phyloP scores from a whole-genome alignment of 208 protist genomes.

The Paratrypanosoma confusum region DNA sequence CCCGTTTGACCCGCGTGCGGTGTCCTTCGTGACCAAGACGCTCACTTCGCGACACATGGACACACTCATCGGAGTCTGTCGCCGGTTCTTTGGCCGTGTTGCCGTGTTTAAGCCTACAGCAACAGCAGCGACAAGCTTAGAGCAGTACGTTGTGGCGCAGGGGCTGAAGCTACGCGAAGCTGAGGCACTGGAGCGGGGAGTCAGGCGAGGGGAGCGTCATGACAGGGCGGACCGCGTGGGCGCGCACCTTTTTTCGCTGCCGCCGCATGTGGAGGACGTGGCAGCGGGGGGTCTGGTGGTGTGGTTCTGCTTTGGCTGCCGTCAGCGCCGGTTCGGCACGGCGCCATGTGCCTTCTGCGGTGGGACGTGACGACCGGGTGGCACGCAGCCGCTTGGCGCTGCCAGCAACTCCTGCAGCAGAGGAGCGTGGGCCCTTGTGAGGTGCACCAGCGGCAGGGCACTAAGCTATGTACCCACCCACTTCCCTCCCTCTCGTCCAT shows the following conservation, averaged over 20 bases:
- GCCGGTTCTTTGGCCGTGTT: constrained; percentile 30
- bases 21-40: constrained; percentile 58
- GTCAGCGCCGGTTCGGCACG: constrained; percentile 19
- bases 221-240: neutral
- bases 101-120: constrained; percentile 21
- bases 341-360: constrained; percentile 27
- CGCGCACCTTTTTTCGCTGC: constrained; percentile 29
- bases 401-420: too few relatives aligned
- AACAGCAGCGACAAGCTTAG: constrained; percentile 25
- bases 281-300: constrained; percentile 13
- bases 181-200: neutral
- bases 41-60: constrained; percentile 38
- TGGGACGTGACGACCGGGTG: neutral
- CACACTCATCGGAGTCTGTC: constrained; percentile 15
- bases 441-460: too few relatives aligned
- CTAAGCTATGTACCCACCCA: too few relatives aligned
- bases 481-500: too few relatives aligned
- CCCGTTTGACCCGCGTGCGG: constrained; percentile 4
- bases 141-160: constrained; percentile 43
- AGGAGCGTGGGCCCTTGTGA: too few relatives aligned
- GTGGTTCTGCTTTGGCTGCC: constrained; percentile 60
- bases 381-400: too few relatives aligned
- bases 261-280: constrained; percentile 23
- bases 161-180: constrained; percentile 13
- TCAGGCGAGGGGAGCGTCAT: neutral